Percentiles rank a stretch among this genome's conserved stretches.
Evolutionary conservation across 2,329 filamentous ascomycete genomes (phyloP).

Genomic region (Fusarium chaquense): DNA sequence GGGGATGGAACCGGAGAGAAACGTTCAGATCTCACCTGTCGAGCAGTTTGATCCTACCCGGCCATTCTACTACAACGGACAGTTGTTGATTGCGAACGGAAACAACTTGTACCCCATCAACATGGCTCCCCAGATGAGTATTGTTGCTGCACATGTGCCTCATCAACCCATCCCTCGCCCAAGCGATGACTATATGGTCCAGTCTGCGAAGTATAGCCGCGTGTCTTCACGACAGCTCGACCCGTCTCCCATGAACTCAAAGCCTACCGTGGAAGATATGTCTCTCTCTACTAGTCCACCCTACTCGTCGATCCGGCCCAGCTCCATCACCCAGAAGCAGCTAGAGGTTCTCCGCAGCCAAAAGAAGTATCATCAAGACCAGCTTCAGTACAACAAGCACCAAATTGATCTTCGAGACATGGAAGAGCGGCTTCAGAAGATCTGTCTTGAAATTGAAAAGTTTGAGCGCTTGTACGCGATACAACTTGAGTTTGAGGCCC

Average conservation of each 20-base stretch:
- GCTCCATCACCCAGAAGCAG: conserved; percentile 71
- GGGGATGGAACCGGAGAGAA: conserved; percentile 50
- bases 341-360: conserved; percentile 63
- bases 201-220: conserved; percentile 12
- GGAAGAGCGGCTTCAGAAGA: conserved; percentile 56
- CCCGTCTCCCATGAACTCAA: conserved; percentile 9
- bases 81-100: conserved; percentile 56
- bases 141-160: conserved; percentile 46
- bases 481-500: conserved; percentile 61
- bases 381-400: conserved; percentile 71
- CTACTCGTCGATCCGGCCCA: conserved; percentile 69
- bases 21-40: conserved; percentile 54
- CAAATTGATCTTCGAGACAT: conserved; percentile 70
- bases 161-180: conserved; percentile 16
- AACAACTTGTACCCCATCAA: conserved; percentile 44
- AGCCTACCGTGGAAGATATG: not conserved
- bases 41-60: conserved; percentile 61
- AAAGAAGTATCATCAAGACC: conserved; percentile 68
- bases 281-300: conserved; percentile 53
- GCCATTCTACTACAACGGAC: conserved; percentile 60
- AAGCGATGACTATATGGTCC: conserved; percentile 7
- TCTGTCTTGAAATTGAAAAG: conserved; percentile 61
- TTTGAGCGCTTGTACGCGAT: conserved; percentile 62
- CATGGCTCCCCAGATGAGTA: conserved; percentile 38
- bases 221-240: conserved; percentile 13